Percentiles rank a stretch among this genome's conserved stretches.
These are phyloP conservation scores for carrot (Daucus carota) DNA, from an alignment of 129 eudicot species.

Conservation along the genomic window DNA sequence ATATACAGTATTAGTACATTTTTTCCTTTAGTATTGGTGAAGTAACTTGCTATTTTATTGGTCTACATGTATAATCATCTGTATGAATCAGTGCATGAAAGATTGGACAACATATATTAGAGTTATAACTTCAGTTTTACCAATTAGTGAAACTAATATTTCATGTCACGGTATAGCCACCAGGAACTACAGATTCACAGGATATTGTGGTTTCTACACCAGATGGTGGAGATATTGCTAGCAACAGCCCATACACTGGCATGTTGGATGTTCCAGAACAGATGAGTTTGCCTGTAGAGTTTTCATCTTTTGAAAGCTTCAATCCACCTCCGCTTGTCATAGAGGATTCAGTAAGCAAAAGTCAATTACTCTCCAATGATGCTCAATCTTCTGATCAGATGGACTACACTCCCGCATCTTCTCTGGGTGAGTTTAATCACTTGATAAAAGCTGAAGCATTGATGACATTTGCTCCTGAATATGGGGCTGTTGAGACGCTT, in stretches of 20 bases:
- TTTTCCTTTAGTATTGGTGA: background rate
- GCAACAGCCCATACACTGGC: slow-evolving; percentile 73
- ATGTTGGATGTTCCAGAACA: slow-evolving; percentile 80
- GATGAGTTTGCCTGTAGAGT: slow-evolving; percentile 61
- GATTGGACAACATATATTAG: background rate
- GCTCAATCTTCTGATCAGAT: slow-evolving; percentile 42
- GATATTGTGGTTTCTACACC: slow-evolving; percentile 53
- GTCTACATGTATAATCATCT: background rate
- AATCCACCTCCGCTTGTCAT: slow-evolving; percentile 46
- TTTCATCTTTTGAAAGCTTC: slow-evolving; percentile 69
- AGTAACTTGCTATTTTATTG: background rate
- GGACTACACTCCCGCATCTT: slow-evolving; percentile 44
- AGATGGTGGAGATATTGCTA: slow-evolving; percentile 70
- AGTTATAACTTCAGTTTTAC: background rate
- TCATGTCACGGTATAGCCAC: slow-evolving; percentile 47
- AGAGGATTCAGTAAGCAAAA: slow-evolving; percentile 65
- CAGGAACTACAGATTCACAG: slow-evolving; percentile 88
- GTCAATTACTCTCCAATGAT: slow-evolving; percentile 46
- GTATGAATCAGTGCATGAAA: background rate
- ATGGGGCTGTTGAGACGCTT: slow-evolving; percentile 78
- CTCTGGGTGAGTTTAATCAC: slow-evolving; percentile 52
- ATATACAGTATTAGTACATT: background rate
- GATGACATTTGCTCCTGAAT: slow-evolving; percentile 94
- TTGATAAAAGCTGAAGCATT: slow-evolving; percentile 82
- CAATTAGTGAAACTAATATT: slow-evolving; percentile 12